phyloP scores from a whole-genome alignment of 441 rosid species.

The Pelargonium australe region DNA sequence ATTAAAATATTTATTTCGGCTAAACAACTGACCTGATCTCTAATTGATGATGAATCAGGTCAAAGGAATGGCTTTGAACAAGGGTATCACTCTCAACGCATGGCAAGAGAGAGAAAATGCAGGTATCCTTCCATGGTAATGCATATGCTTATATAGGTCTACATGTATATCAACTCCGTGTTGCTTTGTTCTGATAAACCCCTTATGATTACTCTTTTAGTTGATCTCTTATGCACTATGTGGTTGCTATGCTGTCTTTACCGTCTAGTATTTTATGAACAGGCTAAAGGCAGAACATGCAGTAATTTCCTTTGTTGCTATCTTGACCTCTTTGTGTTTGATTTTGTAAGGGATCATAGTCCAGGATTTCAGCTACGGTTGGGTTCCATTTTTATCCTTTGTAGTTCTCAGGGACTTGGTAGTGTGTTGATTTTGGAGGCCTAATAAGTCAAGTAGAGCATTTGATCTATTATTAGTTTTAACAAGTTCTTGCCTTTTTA shows the following conservation, averaged over 20 bases:
- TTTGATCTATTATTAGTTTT: no score
- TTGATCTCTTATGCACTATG: neutral
- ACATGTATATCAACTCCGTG: neutral
- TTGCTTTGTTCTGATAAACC: neutral
- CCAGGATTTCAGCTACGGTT: neutral
- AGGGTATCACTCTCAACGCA: conserved; percentile 51
- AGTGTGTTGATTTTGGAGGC: no score
- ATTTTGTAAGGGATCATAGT: neutral
- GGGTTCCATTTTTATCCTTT: no score
- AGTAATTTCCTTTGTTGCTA: neutral
- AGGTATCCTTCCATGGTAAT: conserved; percentile 28
- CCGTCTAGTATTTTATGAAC: neutral
- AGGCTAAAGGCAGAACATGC: neutral
- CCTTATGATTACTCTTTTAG: neutral
- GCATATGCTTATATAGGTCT: neutral
- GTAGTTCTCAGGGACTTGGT: no score
- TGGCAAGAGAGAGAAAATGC: conserved; percentile 70
- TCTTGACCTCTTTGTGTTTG: neutral
- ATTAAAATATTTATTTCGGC: neutral
- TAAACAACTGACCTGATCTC: conserved; percentile 11
- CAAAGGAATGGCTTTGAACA: conserved; percentile 90
- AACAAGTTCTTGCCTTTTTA: no score
- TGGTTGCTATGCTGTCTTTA: neutral
- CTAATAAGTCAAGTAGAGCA: no score
- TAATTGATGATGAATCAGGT: conserved; percentile 36